Conservation (phyloP, 2,329 filamentous ascomycete genomes). For the Aspergillus fischeri region DNA sequence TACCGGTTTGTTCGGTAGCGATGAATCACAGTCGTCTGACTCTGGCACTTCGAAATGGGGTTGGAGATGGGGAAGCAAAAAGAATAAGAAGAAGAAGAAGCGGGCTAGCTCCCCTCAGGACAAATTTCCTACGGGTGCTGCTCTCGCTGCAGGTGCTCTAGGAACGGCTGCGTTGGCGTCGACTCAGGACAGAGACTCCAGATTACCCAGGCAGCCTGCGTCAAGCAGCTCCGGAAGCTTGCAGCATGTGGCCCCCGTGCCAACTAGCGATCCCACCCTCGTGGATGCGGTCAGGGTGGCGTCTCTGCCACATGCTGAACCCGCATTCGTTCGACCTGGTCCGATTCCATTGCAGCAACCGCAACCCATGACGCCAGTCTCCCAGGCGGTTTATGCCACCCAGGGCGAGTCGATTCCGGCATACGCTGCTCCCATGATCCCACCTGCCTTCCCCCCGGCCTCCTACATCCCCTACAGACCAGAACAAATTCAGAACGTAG, state of each 20-base stretch:
- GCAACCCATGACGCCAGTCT: slow-evolving; percentile 70
- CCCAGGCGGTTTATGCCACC: slow-evolving; percentile 60
- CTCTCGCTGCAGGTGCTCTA: slow-evolving; percentile 40
- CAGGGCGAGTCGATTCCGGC: slow-evolving; percentile 38
- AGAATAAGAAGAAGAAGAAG: slow-evolving; percentile 33
- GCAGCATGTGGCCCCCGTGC: slow-evolving; percentile 61
- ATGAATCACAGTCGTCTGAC: slow-evolving; percentile 52
- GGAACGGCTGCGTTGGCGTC: slow-evolving; percentile 41
- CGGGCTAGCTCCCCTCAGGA: slow-evolving; percentile 15
- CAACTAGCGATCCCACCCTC: slow-evolving; percentile 60
- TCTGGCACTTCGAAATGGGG: slow-evolving; percentile 56
- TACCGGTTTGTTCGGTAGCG: slow-evolving; percentile 41
- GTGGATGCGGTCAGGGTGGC: slow-evolving; percentile 52
- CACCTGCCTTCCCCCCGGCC: slow-evolving; percentile 32
- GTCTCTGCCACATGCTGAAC: slow-evolving; percentile 21
- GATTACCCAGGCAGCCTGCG: slow-evolving; percentile 20
- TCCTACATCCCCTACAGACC: slow-evolving; percentile 16
- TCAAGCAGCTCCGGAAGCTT: slow-evolving; percentile 44
- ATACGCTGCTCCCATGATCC: slow-evolving; percentile 39
- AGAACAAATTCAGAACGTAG: slow-evolving; percentile 7
- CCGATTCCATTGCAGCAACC: slow-evolving; percentile 77
- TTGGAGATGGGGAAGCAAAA: slow-evolving; percentile 56
- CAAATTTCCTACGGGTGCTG: slow-evolving; percentile 27
- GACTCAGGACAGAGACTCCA: slow-evolving; percentile 27
- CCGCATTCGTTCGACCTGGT: slow-evolving; percentile 47